Percentiles rank a stretch among this genome's conserved stretches.
Conservation (phyloP, 1,139 yeast species). For the Groenewaldozyma auringiensis region DNA sequence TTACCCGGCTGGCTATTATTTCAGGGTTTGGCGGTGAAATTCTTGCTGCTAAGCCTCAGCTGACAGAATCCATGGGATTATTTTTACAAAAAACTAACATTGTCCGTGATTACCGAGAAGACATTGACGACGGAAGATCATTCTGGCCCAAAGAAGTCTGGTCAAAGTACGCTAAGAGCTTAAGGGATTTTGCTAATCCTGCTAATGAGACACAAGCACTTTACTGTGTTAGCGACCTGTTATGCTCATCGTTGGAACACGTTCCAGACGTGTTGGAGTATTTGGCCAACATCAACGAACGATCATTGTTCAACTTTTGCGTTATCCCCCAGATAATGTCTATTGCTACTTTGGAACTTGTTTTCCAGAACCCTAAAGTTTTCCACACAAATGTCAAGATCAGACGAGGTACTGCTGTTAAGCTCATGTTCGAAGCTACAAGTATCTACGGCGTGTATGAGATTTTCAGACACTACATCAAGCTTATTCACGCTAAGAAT, state of each 20-base stretch:
- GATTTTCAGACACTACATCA: slow-evolving; percentile 66
- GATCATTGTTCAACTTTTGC: slow-evolving; percentile 81
- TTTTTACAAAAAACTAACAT: slow-evolving; percentile 93
- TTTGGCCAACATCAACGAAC: slow-evolving; percentile 70
- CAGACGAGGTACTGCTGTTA: slow-evolving; percentile 85
- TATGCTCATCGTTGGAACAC: slow-evolving; percentile 70
- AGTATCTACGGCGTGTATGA: slow-evolving; percentile 68
- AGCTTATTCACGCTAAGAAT: slow-evolving; percentile 70
- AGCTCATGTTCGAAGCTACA: slow-evolving; percentile 64
- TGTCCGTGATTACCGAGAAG: slow-evolving; percentile 92
- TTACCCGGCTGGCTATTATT: slow-evolving; percentile 60
- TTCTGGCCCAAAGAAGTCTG: slow-evolving; percentile 97
- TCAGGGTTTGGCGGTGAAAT: slow-evolving; percentile 40
- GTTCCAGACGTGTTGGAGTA: slow-evolving; percentile 71
- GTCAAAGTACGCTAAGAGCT: slow-evolving; percentile 55
- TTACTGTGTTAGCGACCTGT: slow-evolving; percentile 73
- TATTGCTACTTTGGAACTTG: slow-evolving; percentile 80
- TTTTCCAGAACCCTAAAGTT: slow-evolving; percentile 73
- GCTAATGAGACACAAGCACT: slow-evolving; percentile 43
- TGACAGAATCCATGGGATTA: slow-evolving; percentile 86
- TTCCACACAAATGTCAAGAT: slow-evolving; percentile 72
- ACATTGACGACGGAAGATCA: slow-evolving; percentile 81
- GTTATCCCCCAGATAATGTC: slow-evolving; percentile 99
- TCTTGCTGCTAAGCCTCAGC: slow-evolving; percentile 43
- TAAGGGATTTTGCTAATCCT: slow-evolving; percentile 48